Conservation (phyloP, 345 rosid genomes). For the Eucalyptus tenuipes region DNA sequence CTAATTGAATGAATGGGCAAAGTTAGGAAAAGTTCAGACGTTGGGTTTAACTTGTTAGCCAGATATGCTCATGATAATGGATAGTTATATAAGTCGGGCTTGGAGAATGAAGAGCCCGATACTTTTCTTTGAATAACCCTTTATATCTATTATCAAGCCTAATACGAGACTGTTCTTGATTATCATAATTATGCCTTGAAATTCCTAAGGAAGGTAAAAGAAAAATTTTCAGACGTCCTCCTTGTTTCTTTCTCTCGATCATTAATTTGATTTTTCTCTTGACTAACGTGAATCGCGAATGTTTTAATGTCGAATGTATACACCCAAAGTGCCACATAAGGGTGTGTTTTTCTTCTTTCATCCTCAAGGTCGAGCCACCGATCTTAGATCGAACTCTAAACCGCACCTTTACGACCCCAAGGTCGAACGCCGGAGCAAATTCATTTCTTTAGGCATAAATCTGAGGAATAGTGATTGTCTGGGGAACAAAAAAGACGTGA, state of each 20-base stretch:
- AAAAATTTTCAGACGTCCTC: neutral
- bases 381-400: neutral
- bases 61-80: neutral
- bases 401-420: neutral
- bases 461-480: neutral
- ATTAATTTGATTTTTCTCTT: neutral
- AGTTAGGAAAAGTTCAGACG: neutral
- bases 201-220: neutral
- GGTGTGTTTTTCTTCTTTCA: neutral
- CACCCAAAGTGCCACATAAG: neutral
- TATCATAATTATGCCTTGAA: neutral
- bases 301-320: neutral
- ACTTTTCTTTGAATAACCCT: neutral
- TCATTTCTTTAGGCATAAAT: neutral
- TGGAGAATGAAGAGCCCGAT: neutral
- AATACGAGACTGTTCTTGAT: neutral
- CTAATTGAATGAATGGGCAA: neutral
- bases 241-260: neutral
- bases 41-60: accelerated
- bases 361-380: neutral
- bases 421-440: neutral
- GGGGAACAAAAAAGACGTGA: neutral
- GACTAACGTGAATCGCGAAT: neutral
- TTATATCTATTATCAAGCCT: neutral
- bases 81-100: neutral